Conservation (phyloP, 371 early-diverging fungal genomes). For the Zychaea mexicana region DNA sequence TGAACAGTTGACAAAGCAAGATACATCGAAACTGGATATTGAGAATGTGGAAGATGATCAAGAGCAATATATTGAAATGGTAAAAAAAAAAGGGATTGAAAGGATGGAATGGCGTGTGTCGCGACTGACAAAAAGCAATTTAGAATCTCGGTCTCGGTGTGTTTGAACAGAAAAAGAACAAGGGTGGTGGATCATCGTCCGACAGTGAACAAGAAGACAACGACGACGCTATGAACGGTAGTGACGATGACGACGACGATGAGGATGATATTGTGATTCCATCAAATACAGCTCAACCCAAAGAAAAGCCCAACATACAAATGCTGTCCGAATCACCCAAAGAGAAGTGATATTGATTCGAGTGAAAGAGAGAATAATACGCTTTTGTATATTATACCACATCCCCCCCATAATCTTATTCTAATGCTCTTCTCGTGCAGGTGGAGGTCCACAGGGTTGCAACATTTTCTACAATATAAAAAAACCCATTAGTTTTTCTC, state of each 20-base stretch:
- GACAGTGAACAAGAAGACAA: constrained; percentile 5
- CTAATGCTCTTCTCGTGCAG: constrained; percentile 56
- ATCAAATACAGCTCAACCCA: constrained; percentile 26
- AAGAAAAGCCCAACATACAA: constrained; percentile 19
- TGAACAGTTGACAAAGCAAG: constrained; percentile 35
- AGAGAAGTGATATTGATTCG: background rate
- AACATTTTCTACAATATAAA: constrained; percentile 69
- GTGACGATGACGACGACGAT: constrained; percentile 28
- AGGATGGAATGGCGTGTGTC: background rate
- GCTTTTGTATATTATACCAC: background rate
- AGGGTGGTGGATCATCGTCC: background rate
- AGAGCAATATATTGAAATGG: constrained; percentile 69
- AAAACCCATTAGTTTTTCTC: background rate
- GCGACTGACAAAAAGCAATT: background rate
- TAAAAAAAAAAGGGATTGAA: constrained; percentile 4
- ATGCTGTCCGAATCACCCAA: constrained; percentile 12
- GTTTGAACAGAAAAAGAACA: constrained; percentile 49
- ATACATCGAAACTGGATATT: constrained; percentile 52
- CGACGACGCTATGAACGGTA: constrained; percentile 13
- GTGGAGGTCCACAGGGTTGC: constrained; percentile 76
- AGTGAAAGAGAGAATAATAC: background rate
- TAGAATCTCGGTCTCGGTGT: constrained; percentile 64
- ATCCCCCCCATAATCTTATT: background rate
- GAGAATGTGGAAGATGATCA: constrained; percentile 55
- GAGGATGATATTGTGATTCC: constrained; percentile 48